Conservation (phyloP, 2,329 filamentous ascomycete genomes). For the Plectosphaerella sp. region DNA sequence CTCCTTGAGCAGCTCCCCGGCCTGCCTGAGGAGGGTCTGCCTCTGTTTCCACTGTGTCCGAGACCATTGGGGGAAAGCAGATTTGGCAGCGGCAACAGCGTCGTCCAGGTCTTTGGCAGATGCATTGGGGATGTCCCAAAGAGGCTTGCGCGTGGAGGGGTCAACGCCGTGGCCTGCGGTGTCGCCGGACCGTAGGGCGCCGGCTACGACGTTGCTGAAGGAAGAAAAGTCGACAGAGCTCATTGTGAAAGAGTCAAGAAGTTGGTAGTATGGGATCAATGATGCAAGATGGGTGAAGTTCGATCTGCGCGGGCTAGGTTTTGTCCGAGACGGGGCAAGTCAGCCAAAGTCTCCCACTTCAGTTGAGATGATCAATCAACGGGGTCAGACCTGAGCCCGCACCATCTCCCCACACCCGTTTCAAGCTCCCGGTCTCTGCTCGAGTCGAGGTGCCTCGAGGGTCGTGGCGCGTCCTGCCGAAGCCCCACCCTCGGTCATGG, state of each 20-base stretch:
- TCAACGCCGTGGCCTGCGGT: not conserved
- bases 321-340: too few species aligned
- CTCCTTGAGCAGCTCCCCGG: not conserved
- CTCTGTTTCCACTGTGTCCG: constrained; percentile 20
- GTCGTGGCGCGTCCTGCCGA: too few species aligned
- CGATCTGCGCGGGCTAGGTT: too few species aligned
- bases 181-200: not conserved
- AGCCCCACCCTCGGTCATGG: too few species aligned
- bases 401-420: too few species aligned
- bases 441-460: too few species aligned
- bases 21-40: not conserved
- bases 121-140: constrained; percentile 37
- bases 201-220: not conserved
- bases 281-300: too few species aligned
- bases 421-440: too few species aligned
- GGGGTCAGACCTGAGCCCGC: too few species aligned
- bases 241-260: not conserved
- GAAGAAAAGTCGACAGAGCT: not conserved
- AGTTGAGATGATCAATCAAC: too few species aligned
- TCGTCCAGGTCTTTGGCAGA: constrained; percentile 35
- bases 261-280: too few species aligned
- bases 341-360: too few species aligned
- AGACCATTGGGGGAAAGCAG: constrained; percentile 43
- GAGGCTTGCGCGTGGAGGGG: constrained; percentile 16
- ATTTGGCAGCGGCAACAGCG: constrained; percentile 38